Percentiles rank a stretch among this genome's conserved stretches.
Conservation (phyloP, 148 eudicot species). For the Suaeda aralocaspica region DNA sequence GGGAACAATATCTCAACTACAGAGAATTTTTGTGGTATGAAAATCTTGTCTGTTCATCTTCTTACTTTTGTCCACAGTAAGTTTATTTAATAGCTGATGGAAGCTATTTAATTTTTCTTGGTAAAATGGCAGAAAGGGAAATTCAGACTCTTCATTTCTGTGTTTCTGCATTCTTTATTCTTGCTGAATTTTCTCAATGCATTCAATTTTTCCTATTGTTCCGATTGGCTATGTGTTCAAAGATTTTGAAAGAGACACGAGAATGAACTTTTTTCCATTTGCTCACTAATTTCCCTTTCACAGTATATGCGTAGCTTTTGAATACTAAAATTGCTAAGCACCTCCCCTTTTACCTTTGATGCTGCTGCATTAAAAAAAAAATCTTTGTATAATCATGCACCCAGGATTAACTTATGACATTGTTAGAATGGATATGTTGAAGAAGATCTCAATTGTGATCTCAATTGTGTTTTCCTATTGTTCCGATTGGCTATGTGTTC, state of each 20-base stretch:
- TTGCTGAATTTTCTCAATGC: background rate
- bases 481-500: background rate
- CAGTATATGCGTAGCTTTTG: background rate
- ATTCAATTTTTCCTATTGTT: background rate
- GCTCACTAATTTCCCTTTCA: background rate
- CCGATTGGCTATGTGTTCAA: background rate
- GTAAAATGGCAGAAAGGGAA: background rate
- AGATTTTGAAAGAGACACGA: background rate
- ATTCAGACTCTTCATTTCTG: conserved; percentile 1
- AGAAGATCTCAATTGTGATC: background rate
- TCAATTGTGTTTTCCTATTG: background rate
- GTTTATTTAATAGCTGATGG: conserved; percentile 6
- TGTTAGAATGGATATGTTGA: background rate
- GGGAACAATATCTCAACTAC: conserved; percentile 80
- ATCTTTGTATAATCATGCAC: background rate
- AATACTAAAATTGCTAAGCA: background rate
- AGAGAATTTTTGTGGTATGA: conserved; percentile 88
- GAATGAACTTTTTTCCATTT: background rate
- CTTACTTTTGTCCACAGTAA: background rate
- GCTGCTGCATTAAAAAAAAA: background rate
- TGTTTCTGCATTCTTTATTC: background rate
- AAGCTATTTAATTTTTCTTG: background rate
- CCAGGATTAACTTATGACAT: background rate
- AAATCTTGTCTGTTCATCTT: conserved; percentile 12
- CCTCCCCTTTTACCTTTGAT: background rate